Base-by-base conservation (phyloP, 2,329 filamentous ascomycete species). In the Aspergillus oerlinghausenensis region DNA sequence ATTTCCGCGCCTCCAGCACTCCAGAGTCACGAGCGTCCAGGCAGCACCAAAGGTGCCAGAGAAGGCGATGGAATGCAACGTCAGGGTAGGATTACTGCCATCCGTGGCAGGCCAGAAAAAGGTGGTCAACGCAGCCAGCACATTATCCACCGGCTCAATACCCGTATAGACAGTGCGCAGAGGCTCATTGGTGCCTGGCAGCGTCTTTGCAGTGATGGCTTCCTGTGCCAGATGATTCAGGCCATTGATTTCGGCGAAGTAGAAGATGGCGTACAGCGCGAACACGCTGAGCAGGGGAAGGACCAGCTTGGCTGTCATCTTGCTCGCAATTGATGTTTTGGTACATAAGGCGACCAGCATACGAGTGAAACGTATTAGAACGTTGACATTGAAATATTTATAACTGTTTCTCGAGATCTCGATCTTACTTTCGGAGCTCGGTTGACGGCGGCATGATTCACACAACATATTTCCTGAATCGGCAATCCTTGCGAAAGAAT, bases 1-100 rank as follows among this genome's bases (percentile, higher is more conserved):
- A 63, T 80, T 80, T 0, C 78, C 78, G 19, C 63, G 64, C 45
- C 79, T 69, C 67, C 78, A 72, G 10, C 75, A 70, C 60, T 82
- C 79, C 55, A 81, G 66, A 2, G 72, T 66, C 25, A 81, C 64
- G 45, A 79, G 59, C 4, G 72, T 65, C 74, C 75, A 79, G n/a
- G 73, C 67, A 3, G 73, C 70, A 3, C 73, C 72, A 50, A 77
- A 73, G 3, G 75, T 73, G 5, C 74, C 74, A 4, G 73, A 72
- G 25, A 79, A 75, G 5, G 67, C 69, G 14, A 76, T 59, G 3
- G 72, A 68, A 45, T 76, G 73, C 9, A 78, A 61, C 1, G 69
- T 61, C 7, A 75, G 61, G 14, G 67, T 67, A 0, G 73, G 66
- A 26, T 70, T 66, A 43, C 67, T 70, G 7, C 75, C 75, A 56